Conservation (phyloP, 805 yeast species). For the Barnettozyma vustinii region DNA sequence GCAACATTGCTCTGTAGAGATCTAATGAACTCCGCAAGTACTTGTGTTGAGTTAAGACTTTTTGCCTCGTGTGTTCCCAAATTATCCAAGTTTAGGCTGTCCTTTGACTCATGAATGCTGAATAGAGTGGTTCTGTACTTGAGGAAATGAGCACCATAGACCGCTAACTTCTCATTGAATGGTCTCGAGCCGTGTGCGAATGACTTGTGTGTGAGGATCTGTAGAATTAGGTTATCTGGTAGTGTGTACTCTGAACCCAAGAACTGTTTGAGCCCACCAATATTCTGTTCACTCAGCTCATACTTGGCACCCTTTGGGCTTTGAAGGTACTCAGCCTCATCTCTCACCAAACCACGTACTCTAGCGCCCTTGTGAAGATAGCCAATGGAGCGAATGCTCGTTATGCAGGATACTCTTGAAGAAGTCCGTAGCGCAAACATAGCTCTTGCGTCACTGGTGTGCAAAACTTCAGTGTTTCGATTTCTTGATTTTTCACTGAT, state of each 20-base stretch:
- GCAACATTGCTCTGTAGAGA: constrained; percentile 30
- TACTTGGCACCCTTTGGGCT: constrained; percentile 49
- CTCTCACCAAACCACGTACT: constrained; percentile 67
- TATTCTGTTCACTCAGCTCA: constrained; percentile 44
- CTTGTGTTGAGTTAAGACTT: constrained; percentile 43
- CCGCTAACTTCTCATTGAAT: constrained; percentile 78
- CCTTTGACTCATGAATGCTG: constrained; percentile 21
- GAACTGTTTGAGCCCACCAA: constrained; percentile 43
- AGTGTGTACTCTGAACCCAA: constrained; percentile 47
- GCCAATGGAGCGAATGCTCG: constrained; percentile 27
- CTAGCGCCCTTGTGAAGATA: constrained; percentile 43
- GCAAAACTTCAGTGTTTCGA: neutral
- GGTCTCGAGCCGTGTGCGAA: constrained; percentile 90
- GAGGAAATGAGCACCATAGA: constrained; percentile 62
- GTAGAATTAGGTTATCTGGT: constrained; percentile 60
- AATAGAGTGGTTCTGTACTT: constrained; percentile 35
- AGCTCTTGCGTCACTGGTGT: neutral
- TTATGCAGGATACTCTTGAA: neutral
- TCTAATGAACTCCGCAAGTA: constrained; percentile 49
- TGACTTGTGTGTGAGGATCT: constrained; percentile 87
- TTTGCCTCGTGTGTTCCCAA: constrained; percentile 54
- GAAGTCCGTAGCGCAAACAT: neutral
- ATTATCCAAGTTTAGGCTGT: constrained; percentile 39
- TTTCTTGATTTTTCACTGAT: neutral
- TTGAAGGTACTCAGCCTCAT: constrained; percentile 52